These are phyloP conservation scores for Xenoacremonium recifei DNA, from an alignment of 2,329 filamentous ascomycete species.

Conservation along the genomic window DNA sequence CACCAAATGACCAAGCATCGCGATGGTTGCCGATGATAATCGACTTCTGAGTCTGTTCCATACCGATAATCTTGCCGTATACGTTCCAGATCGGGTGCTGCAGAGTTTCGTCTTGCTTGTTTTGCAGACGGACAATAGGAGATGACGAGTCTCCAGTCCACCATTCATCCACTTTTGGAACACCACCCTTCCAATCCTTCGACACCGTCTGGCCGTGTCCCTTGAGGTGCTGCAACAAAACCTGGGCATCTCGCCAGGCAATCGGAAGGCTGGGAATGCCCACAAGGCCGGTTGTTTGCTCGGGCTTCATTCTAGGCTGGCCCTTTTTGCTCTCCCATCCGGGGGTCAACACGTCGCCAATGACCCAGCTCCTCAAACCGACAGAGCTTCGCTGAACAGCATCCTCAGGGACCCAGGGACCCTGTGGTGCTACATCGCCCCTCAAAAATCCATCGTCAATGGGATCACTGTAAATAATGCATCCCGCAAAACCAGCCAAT, in stretches of 20 bases:
- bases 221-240: slow-evolving; percentile 71
- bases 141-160: slow-evolving; percentile 78
- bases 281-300: slow-evolving; percentile 70
- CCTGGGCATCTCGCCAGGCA: slow-evolving; percentile 84
- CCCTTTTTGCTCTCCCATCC: slow-evolving; percentile 74
- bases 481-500: slow-evolving; percentile 79
- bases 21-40: slow-evolving; percentile 92
- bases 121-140: slow-evolving; percentile 77
- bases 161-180: slow-evolving; percentile 76
- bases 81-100: slow-evolving; percentile 91
- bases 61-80: slow-evolving; percentile 77
- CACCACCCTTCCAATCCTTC: slow-evolving; percentile 71
- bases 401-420: slow-evolving; percentile 76
- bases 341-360: slow-evolving; percentile 90
- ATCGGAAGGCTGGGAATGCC: slow-evolving; percentile 89
- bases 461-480: slow-evolving; percentile 91
- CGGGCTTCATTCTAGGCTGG: slow-evolving; percentile 63
- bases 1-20: slow-evolving; percentile 88
- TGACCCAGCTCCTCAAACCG: slow-evolving; percentile 74
- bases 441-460: slow-evolving; percentile 76
- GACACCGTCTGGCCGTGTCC: slow-evolving; percentile 71
- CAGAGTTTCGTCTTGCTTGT: slow-evolving; percentile 80
- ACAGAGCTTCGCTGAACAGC: slow-evolving; percentile 82
- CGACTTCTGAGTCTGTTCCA: slow-evolving; percentile 79
- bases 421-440: slow-evolving; percentile 72